These are phyloP conservation scores for Talaromyces wortmannii DNA, from an alignment of 495 filamentous ascomycete species.

Conservation along the genomic window DNA sequence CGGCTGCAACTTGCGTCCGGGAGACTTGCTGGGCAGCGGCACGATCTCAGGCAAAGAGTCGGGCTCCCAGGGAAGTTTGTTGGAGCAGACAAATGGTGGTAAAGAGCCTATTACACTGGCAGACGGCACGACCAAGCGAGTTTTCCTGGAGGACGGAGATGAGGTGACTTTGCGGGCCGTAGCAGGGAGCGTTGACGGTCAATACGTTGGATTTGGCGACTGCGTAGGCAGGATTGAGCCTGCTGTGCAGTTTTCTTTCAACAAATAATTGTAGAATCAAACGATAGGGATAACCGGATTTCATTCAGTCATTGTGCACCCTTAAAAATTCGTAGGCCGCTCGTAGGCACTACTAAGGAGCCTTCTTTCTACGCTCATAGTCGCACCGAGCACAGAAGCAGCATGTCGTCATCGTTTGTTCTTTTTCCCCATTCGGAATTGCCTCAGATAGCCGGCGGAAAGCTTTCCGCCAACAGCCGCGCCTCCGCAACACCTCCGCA, in stretches of 20 bases:
- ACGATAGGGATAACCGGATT: too few relatives aligned
- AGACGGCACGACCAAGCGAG: slow-evolving; percentile 58
- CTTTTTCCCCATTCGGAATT: too few relatives aligned
- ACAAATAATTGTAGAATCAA: not conserved
- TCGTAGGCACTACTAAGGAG: too few relatives aligned
- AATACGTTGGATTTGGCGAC: slow-evolving; percentile 67
- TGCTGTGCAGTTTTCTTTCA: slow-evolving; percentile 13
- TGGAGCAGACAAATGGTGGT: slow-evolving; percentile 68
- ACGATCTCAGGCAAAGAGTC: slow-evolving; percentile 74
- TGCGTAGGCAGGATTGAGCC: slow-evolving; percentile 55
- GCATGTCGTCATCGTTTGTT: not conserved
- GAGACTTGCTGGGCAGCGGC: slow-evolving; percentile 82
- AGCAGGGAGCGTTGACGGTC: slow-evolving; percentile 50
- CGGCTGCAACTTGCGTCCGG: slow-evolving; percentile 74
- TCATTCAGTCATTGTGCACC: too few relatives aligned
- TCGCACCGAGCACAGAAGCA: not conserved
- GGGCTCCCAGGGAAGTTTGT: slow-evolving; percentile 61
- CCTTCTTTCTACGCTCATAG: too few relatives aligned
- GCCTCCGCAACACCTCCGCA: not conserved
- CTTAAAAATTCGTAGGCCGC: too few relatives aligned
- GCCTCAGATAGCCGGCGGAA: not conserved
- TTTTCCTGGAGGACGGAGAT: slow-evolving; percentile 83
- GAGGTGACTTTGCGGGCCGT: slow-evolving; percentile 63
- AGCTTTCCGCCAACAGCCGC: slow-evolving; percentile 2
- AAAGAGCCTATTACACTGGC: slow-evolving; percentile 61